These are phyloP conservation scores for Cordyceps sp. DNA, from an alignment of 2,329 filamentous ascomycete genomes.

Conservation along the genomic window DNA sequence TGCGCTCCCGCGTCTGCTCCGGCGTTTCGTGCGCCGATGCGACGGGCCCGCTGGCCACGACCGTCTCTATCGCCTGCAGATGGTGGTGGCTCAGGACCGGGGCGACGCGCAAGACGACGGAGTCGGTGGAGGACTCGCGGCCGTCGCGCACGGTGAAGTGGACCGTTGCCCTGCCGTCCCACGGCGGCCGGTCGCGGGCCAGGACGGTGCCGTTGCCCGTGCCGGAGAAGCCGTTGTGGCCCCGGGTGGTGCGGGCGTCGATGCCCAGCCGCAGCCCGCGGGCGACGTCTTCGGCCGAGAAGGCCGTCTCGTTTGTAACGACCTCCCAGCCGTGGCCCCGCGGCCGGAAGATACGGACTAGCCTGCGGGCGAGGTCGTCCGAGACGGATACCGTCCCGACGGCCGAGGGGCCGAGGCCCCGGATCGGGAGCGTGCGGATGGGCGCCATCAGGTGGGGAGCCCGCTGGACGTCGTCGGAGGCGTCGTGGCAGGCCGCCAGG, in stretches of 20 bases:
- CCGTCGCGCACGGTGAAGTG: conserved; percentile 13
- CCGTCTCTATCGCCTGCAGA: conserved; percentile 10
- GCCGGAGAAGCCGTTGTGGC: neutral
- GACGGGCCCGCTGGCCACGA: conserved; percentile 2
- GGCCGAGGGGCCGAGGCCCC: conserved; percentile 4
- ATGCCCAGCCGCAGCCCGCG: conserved; percentile 16
- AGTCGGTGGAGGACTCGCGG: conserved; percentile 6
- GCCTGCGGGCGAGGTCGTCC: conserved; percentile 1
- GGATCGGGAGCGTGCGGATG: conserved; percentile 14
- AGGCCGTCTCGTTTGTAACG: conserved; percentile 10
- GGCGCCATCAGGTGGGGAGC: conserved; percentile 14
- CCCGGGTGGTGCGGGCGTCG: conserved; percentile 13
- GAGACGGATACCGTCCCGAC: conserved; percentile 6
- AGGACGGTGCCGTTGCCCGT: neutral
- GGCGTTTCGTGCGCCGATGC: neutral
- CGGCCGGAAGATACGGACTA: conserved; percentile 12
- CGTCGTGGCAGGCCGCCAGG: conserved; percentile 17
- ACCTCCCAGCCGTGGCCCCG: conserved; percentile 9
- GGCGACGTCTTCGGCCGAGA: conserved; percentile 11
- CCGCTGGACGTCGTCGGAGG: conserved; percentile 14
- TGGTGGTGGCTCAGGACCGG: conserved; percentile 21
- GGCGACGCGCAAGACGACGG: conserved; percentile 16
- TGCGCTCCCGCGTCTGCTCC: neutral
- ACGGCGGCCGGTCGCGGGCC: conserved; percentile 1
- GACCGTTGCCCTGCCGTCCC: conserved; percentile 12